phyloP scores from a whole-genome alignment of 148 eudicot species.

The Rhododendron kiyosumense region DNA sequence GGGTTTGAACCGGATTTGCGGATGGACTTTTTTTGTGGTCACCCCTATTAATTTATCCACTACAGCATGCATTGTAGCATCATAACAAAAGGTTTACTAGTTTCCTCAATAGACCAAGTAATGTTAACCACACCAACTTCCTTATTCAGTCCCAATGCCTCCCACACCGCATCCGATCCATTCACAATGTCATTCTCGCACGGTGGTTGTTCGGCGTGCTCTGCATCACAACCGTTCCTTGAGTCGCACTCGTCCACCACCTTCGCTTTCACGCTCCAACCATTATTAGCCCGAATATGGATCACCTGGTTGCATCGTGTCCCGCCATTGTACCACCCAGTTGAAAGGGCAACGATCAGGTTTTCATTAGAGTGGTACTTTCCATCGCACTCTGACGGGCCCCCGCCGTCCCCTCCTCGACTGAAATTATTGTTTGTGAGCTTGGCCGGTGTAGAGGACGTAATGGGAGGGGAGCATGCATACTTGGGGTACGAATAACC shows the following conservation, averaged over 20 bases:
- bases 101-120: neutral
- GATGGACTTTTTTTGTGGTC: too few relatives aligned
- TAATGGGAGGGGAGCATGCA: neutral
- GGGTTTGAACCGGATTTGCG: too few relatives aligned
- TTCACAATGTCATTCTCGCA: neutral
- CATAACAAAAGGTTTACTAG: too few relatives aligned
- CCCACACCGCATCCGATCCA: conserved; percentile 3
- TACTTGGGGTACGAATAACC: neutral
- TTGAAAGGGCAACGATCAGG: neutral
- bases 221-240: neutral
- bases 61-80: too few relatives aligned
- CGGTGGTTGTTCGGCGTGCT: neutral
- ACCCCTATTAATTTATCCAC: too few relatives aligned
- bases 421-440: neutral
- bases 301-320: neutral
- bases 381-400: neutral
- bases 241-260: conserved; percentile 3
- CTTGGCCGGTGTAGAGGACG: neutral
- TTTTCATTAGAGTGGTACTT: neutral
- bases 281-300: neutral
- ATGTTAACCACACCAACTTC: neutral
- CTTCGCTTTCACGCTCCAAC: neutral
- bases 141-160: neutral
- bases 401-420: neutral
- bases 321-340: neutral